These are phyloP conservation scores for Tetraselmis chui DNA, from an alignment of 139 green algal species.

Conservation along the genomic window DNA sequence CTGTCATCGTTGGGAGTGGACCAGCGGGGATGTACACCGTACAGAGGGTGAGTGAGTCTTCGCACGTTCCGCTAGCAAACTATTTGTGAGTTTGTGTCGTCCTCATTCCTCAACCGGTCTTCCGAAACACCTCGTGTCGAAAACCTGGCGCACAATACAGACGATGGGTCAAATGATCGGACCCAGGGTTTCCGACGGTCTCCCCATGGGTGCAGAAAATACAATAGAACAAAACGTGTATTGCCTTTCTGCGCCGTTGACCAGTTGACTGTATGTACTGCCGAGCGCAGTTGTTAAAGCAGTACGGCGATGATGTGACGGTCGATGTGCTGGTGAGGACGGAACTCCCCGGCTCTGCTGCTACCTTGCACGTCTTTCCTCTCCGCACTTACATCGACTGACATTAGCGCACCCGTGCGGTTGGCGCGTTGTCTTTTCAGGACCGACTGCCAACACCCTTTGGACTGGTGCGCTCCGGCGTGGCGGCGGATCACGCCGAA, in stretches of 20 bases:
- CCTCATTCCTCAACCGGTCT: not conserved
- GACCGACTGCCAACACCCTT: constrained; percentile 88
- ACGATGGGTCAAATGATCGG: not conserved
- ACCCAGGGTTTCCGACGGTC: too few species aligned
- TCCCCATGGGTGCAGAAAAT: too few species aligned
- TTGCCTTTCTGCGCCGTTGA: not conserved
- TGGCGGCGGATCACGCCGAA: constrained; percentile 93
- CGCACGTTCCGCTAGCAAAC: not conserved
- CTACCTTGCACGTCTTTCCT: not conserved
- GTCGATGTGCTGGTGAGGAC: constrained; percentile 46
- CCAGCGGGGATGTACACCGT: constrained; percentile 83
- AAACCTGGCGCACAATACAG: constrained; percentile 1
- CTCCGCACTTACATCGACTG: constrained; percentile 16
- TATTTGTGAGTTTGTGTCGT: not conserved
- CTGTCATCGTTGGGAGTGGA: constrained; percentile 67
- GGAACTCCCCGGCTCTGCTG: not conserved
- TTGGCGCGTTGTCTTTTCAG: constrained; percentile 15
- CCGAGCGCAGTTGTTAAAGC: constrained; percentile 42
- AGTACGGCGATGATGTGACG: constrained; percentile 18
- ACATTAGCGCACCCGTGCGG: not conserved
- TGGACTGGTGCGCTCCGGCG: constrained; percentile 86
- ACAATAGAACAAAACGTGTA: not conserved
- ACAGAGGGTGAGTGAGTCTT: constrained; percentile 40
- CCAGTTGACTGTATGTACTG: not conserved
- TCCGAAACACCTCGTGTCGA: not conserved